These are phyloP conservation scores for Astrothelium macrocarpum DNA, from an alignment of 495 filamentous ascomycete genomes.

Conservation along the genomic window DNA sequence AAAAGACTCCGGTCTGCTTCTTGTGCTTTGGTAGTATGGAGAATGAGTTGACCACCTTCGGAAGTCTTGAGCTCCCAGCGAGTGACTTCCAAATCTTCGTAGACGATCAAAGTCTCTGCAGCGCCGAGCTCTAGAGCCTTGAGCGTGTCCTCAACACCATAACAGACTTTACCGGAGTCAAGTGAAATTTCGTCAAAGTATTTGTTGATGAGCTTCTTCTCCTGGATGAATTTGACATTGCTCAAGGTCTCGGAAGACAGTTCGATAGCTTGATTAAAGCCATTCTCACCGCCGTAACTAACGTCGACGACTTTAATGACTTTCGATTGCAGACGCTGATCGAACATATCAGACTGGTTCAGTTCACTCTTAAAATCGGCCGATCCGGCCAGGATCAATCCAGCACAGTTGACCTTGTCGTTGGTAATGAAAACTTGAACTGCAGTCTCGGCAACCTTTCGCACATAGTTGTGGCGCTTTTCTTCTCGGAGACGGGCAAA, in stretches of 20 bases:
- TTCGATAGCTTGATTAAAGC: slow-evolving; percentile 98
- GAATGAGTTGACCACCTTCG: slow-evolving; percentile 55
- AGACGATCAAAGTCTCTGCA: slow-evolving; percentile 91
- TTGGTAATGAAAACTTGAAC: slow-evolving; percentile 97
- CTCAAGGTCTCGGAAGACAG: slow-evolving; percentile 88
- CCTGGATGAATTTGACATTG: slow-evolving; percentile 99
- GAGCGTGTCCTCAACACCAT: slow-evolving; percentile 93
- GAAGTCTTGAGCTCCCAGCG: slow-evolving; percentile 80
- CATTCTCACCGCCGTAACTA: slow-evolving; percentile 96
- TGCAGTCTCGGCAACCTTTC: slow-evolving; percentile 93
- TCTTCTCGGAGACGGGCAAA: slow-evolving; percentile 99
- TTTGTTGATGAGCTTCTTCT: slow-evolving; percentile 97
- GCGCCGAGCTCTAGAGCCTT: slow-evolving; percentile 96
- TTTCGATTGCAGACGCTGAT: slow-evolving; percentile 78
- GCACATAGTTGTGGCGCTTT: slow-evolving; percentile 98
- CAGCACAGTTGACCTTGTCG: slow-evolving; percentile 95
- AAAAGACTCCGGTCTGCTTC: slow-evolving; percentile 73
- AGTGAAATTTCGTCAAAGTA: slow-evolving; percentile 99
- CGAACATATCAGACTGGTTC: slow-evolving; percentile 96
- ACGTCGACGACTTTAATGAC: slow-evolving; percentile 99
- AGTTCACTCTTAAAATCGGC: slow-evolving; percentile 99
- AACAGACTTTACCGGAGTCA: slow-evolving; percentile 91
- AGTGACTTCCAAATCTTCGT: slow-evolving; percentile 89
- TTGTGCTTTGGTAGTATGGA: slow-evolving; percentile 83
- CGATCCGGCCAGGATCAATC: slow-evolving; percentile 88